Evolutionary conservation across 805 yeast species (phyloP).

Genomic region (Yamadazyma laniorum): DNA sequence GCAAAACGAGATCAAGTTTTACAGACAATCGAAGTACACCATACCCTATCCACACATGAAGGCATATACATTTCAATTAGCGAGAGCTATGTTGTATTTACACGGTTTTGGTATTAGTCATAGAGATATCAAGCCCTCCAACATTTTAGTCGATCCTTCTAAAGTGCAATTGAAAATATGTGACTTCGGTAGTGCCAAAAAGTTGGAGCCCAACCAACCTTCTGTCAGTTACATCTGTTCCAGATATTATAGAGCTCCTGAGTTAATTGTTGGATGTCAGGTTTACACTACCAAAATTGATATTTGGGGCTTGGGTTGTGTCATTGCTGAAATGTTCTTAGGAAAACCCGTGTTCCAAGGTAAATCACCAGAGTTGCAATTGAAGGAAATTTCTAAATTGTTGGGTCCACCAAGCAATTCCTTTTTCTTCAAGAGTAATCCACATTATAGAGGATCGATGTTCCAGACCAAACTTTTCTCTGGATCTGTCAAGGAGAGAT

Average conservation of each 20-base stretch:
- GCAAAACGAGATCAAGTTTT: slow-evolving; percentile 71
- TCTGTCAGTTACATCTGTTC: slow-evolving; percentile 95
- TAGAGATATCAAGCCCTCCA: slow-evolving; percentile 82
- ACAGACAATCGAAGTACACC: slow-evolving; percentile 56
- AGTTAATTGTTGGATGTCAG: slow-evolving; percentile 86
- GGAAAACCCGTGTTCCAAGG: slow-evolving; percentile 97
- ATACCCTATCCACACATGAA: slow-evolving; percentile 74
- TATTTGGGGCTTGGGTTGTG: slow-evolving; percentile 98
- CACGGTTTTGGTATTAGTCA: slow-evolving; percentile 81
- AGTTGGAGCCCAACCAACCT: slow-evolving; percentile 75
- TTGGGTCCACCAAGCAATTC: slow-evolving; percentile 81
- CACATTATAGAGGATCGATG: slow-evolving; percentile 72
- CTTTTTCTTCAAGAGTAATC: slow-evolving; percentile 71
- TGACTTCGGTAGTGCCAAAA: slow-evolving; percentile 84
- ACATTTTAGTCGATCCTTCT: slow-evolving; percentile 71
- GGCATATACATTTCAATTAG: slow-evolving; percentile 74
- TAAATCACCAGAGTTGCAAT: slow-evolving; percentile 80
- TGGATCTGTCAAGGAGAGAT: slow-evolving; percentile 52
- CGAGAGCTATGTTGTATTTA: slow-evolving; percentile 78
- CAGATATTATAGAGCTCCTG: slow-evolving; percentile 95
- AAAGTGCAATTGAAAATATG: slow-evolving; percentile 70
- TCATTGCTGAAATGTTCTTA: slow-evolving; percentile 87
- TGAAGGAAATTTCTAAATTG: slow-evolving; percentile 84
- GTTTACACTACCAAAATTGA: slow-evolving; percentile 89
- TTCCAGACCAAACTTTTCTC: slow-evolving; percentile 62